These are phyloP conservation scores for Thyridium curvatum DNA, from an alignment of 2,329 filamentous ascomycete species.

Conservation along the genomic window DNA sequence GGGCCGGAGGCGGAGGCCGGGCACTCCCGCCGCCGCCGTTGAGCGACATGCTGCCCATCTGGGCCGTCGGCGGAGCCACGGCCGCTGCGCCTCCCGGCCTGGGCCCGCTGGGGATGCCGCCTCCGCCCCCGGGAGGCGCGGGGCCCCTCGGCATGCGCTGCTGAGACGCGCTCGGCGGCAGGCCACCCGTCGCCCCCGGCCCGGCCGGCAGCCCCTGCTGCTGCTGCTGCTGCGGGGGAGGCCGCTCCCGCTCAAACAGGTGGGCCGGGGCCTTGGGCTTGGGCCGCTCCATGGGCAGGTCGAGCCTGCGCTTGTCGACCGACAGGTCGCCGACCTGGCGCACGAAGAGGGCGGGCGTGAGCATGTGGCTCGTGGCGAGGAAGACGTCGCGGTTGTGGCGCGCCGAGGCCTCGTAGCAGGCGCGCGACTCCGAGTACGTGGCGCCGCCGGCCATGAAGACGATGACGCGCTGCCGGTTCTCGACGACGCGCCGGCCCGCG, in stretches of 20 bases:
- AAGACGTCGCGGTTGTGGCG: slow-evolving; percentile 75
- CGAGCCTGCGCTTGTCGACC: slow-evolving; percentile 66
- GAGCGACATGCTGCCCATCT: slow-evolving; percentile 51
- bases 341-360: slow-evolving; percentile 76
- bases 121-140: slow-evolving; percentile 16
- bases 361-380: slow-evolving; percentile 86
- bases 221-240: slow-evolving; percentile 24
- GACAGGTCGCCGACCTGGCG: slow-evolving; percentile 77
- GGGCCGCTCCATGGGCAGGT: slow-evolving; percentile 75
- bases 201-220: slow-evolving; percentile 1
- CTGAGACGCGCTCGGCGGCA: slow-evolving; percentile 12
- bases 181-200: slow-evolving; percentile 4
- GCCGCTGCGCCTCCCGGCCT: slow-evolving; percentile 21
- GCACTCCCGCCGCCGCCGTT: slow-evolving; percentile 16
- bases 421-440: slow-evolving; percentile 82
- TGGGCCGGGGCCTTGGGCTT: slow-evolving; percentile 78
- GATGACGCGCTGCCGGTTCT: slow-evolving; percentile 85
- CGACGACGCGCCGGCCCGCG: slow-evolving; percentile 63
- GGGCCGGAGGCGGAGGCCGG: slow-evolving; percentile 15
- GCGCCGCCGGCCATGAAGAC: slow-evolving; percentile 95
- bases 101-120: slow-evolving; percentile 27
- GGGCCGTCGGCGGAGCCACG: slow-evolving; percentile 39
- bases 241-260: slow-evolving; percentile 67
- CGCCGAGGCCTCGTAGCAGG: slow-evolving; percentile 80
- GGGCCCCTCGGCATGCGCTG: no score